Evolutionary conservation across 2,329 filamentous ascomycete genomes (phyloP).

Genomic region (Waltergamsia citrina): DNA sequence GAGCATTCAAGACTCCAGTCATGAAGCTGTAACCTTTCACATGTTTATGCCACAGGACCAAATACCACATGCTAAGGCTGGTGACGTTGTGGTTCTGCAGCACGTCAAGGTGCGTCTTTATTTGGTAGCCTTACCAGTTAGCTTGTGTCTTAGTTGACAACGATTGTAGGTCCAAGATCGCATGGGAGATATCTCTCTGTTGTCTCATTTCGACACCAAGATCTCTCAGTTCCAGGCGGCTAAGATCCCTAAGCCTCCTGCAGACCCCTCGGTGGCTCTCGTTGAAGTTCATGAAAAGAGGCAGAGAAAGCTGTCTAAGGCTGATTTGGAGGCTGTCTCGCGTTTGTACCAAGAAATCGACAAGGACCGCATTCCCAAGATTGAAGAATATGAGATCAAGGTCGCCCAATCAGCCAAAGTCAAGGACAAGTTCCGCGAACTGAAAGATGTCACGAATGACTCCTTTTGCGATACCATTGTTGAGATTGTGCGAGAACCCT

Average conservation of each 20-base stretch:
- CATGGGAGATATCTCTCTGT: slow-evolving; percentile 24
- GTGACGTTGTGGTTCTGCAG: slow-evolving; percentile 34
- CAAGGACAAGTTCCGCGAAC: slow-evolving; percentile 49
- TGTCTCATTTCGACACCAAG: slow-evolving; percentile 30
- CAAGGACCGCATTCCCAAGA: slow-evolving; percentile 31
- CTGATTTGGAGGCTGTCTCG: slow-evolving; percentile 35
- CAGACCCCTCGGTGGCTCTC: slow-evolving; percentile 21
- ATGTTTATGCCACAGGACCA: slow-evolving; percentile 45
- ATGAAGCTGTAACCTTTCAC: slow-evolving; percentile 34
- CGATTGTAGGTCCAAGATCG: slow-evolving; percentile 29
- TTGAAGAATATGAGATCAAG: slow-evolving; percentile 29
- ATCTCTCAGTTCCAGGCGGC: slow-evolving; percentile 13
- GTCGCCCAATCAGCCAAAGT: slow-evolving; percentile 28
- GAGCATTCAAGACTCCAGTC: slow-evolving; percentile 29
- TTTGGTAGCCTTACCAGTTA: no score
- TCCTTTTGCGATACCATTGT: slow-evolving; percentile 62
- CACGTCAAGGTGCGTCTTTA: slow-evolving; percentile 37
- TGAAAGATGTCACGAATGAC: slow-evolving; percentile 50
- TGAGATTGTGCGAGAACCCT: slow-evolving; percentile 52
- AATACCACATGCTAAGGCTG: slow-evolving; percentile 35
- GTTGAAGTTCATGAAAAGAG: slow-evolving; percentile 8
- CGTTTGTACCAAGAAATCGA: slow-evolving; percentile 34
- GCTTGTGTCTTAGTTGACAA: neutral
- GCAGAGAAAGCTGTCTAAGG: slow-evolving; percentile 9
- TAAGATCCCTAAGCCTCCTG: slow-evolving; percentile 28